phyloP scores from a whole-genome alignment of 2,329 filamentous ascomycete species.

The Trichoderma sp. region DNA sequence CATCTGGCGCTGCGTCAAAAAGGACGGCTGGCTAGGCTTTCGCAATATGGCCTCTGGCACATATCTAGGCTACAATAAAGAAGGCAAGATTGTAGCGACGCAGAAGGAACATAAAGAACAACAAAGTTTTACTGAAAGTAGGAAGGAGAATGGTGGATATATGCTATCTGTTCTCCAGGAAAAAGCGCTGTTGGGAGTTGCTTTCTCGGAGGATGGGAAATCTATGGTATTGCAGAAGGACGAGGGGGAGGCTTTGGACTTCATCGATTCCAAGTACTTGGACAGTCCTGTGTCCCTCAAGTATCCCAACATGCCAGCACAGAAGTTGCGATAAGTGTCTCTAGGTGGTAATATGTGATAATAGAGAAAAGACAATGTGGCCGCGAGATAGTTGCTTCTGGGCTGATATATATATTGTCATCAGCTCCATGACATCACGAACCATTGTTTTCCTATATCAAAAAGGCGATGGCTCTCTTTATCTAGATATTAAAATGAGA shows the following conservation, averaged over 20 bases:
- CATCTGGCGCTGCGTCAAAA: neutral
- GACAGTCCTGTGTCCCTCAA: neutral
- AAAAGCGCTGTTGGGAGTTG: accelerated
- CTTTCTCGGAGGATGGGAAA: neutral
- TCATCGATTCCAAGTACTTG: neutral
- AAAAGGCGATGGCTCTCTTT: too few species aligned
- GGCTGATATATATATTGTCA: too few species aligned
- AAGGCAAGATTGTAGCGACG: neutral
- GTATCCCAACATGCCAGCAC: neutral
- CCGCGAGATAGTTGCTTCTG: too few species aligned
- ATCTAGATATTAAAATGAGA: too few species aligned
- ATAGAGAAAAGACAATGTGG: too few species aligned
- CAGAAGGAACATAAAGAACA: neutral
- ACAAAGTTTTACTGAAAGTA: accelerated
- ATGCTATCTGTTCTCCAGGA: neutral
- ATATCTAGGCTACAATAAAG: neutral
- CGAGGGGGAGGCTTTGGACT: neutral
- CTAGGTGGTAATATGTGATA: too few species aligned
- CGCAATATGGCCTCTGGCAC: neutral
- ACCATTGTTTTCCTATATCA: too few species aligned
- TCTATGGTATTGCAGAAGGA: neutral
- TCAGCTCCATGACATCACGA: too few species aligned
- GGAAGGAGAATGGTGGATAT: neutral
- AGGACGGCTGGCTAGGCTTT: neutral
- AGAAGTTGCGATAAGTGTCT: neutral